These are phyloP conservation scores for Hamamelis virginiana DNA, from an alignment of 164 flowering plant genomes.

Conservation along the genomic window DNA sequence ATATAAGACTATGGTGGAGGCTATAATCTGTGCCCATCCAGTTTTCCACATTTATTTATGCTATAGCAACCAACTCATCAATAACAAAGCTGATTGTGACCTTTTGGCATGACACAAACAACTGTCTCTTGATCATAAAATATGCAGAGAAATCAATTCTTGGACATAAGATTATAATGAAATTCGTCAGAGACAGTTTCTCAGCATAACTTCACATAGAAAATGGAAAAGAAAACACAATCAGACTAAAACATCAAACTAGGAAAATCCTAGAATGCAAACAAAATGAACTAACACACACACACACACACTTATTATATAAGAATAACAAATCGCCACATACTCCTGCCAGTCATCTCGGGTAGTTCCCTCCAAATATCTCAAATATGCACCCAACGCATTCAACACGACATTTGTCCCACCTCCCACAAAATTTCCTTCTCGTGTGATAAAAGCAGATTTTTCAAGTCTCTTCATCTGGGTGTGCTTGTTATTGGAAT, in stretches of 20 bases:
- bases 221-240: background rate
- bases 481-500: slow-evolving; percentile 9
- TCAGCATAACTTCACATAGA: background rate
- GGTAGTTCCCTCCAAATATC: slow-evolving; percentile 73
- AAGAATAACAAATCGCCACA: slow-evolving; percentile 20
- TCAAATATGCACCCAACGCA: slow-evolving; percentile 78
- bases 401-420: slow-evolving; percentile 55
- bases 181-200: background rate
- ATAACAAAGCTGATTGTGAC: background rate
- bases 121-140: background rate
- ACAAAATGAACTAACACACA: background rate
- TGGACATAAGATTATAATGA: background rate
- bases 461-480: slow-evolving; percentile 25
- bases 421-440: slow-evolving; percentile 57
- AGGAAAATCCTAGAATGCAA: too few species aligned
- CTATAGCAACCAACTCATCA: background rate
- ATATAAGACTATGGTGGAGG: too few species aligned
- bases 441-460: slow-evolving; percentile 47
- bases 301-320: too few species aligned
- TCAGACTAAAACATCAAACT: too few species aligned
- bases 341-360: slow-evolving; percentile 90
- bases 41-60: background rate
- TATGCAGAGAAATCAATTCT: background rate
- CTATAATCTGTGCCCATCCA: background rate
- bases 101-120: background rate